phyloP scores from a whole-genome alignment of 2,329 filamentous ascomycete genomes.

The Elsinoe perseae region DNA sequence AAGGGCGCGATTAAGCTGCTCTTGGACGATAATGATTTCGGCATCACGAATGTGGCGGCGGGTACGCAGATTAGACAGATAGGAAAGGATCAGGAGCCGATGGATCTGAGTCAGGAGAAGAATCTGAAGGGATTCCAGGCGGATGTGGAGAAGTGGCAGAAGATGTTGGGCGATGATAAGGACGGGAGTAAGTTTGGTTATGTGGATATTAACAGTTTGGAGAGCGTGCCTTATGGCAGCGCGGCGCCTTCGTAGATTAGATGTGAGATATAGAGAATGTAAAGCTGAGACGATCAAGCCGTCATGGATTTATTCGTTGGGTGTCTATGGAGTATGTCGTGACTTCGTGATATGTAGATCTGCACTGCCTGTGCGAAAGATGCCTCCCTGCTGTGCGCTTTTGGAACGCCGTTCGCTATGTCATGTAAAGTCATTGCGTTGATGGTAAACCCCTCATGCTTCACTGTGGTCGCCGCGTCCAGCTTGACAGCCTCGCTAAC shows the following conservation, averaged over 20 bases:
- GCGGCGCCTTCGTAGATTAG: constrained; percentile 12
- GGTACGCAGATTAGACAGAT: constrained; percentile 47
- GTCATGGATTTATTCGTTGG: neutral
- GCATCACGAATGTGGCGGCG: constrained; percentile 38
- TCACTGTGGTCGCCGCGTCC: neutral
- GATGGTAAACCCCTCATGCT: neutral
- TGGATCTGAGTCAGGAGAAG: constrained; percentile 44
- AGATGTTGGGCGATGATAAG: constrained; percentile 36
- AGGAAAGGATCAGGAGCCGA: constrained; percentile 46
- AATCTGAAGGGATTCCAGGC: constrained; percentile 43
- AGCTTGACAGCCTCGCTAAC: neutral
- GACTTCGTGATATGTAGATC: constrained; percentile 4
- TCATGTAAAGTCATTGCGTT: too few species aligned
- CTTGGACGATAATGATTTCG: constrained; percentile 47
- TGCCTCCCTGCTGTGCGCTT: neutral
- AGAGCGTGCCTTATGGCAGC: constrained; percentile 33
- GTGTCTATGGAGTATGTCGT: neutral
- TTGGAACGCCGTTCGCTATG: constrained; percentile 9
- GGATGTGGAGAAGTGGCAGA: constrained; percentile 40
- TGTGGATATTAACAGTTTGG: constrained; percentile 36
- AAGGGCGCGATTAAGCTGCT: constrained; percentile 42
- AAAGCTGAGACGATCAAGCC: neutral
- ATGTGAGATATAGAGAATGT: constrained; percentile 8
- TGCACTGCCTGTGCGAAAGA: neutral
- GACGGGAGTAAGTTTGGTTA: constrained; percentile 38